Percentiles rank a stretch among this genome's conserved stretches.
Evolutionary conservation across 2,329 filamentous ascomycete species (phyloP).

Genomic region (Cyanodermella asteris): DNA sequence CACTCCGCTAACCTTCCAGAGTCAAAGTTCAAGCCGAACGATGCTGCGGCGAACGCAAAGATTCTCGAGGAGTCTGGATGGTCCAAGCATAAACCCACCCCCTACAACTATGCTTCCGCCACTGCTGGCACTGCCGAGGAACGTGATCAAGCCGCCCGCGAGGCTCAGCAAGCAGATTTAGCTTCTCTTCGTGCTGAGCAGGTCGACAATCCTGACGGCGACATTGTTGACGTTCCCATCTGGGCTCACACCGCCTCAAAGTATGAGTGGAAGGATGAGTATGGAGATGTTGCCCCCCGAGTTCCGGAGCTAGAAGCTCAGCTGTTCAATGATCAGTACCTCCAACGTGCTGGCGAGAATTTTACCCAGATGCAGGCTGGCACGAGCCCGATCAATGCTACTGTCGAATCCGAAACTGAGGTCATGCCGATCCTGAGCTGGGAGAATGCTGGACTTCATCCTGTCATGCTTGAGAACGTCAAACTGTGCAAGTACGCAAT

Average conservation of each 20-base stretch:
- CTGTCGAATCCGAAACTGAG: constrained; percentile 25
- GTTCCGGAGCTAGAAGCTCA: constrained; percentile 48
- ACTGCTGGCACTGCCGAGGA: too few relatives aligned
- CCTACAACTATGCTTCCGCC: too few relatives aligned
- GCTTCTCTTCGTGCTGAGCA: too few relatives aligned
- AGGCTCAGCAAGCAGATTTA: too few relatives aligned
- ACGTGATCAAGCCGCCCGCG: too few relatives aligned
- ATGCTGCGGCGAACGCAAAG: constrained; percentile 1
- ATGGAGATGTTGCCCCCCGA: constrained; percentile 61
- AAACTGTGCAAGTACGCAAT: constrained; percentile 44
- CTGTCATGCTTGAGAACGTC: constrained; percentile 60
- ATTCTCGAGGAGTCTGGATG: constrained; percentile 8
- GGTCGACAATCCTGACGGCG: too few relatives aligned
- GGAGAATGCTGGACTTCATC: constrained; percentile 61
- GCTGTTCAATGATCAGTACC: constrained; percentile 42
- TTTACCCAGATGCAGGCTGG: constrained; percentile 1
- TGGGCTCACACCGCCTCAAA: constrained; percentile 38
- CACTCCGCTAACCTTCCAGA: too few relatives aligned
- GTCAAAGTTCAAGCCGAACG: too few relatives aligned
- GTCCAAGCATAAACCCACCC: too few relatives aligned
- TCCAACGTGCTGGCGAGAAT: constrained; percentile 34
- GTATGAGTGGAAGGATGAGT: constrained; percentile 73
- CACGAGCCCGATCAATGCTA: constrained; percentile 25
- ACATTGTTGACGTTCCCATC: constrained; percentile 3
- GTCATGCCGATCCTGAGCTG: constrained; percentile 36